Evolutionary conservation across 768 basidiomycete genomes (phyloP), one percentile per base, ranked within the genome.

Genomic region (Myochromella boudieri): DNA sequence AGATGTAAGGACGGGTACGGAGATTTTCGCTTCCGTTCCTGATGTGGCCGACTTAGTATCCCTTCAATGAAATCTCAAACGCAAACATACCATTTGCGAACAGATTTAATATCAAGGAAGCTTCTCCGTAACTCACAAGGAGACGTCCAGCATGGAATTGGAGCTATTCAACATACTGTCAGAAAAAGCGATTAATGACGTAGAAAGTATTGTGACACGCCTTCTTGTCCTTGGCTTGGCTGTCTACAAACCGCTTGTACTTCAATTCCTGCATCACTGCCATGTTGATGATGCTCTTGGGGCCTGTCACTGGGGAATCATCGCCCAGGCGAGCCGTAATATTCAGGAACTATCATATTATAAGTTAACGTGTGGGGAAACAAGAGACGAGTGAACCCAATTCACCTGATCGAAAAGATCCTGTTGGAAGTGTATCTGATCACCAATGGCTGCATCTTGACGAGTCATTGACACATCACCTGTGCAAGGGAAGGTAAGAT

Each of bases 381-480:
- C 14, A 29, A 14, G 18, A n/a, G 33, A 14, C 33, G 5, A n/a
- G n/a, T n/a, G n/a, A n/a, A n/a, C n/a, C n/a, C 7, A 7, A 22
- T 40, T 25, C 12, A 54, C 52, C 34, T 47, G 26, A 14, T 26
- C 41, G 33, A 39, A 54, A 24, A 53, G 29, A 4, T 39, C 41
- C 1, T 43, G 38, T 37, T 53, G 47, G 27, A 53, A 53, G 24
- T 53, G 18, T 22, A 41, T 46, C 20, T 53, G 49, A 31, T 54
- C 52, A 21, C 52, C 52, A 10, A 54, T 44, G 9, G 44, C 48
- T n/a, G 31, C 44, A 36, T 54, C 48, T 44, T 49, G 48, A 31
- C 52, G 52, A 7, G 52, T 54, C 52, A 50, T 54, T 2, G 48
- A 54, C n/a, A 54, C 52, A 36, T 53, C 52, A 36, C 48, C 48